phyloP scores from a whole-genome alignment of 202 grass and related monocot species.

The Bolboschoenoplectus hybrid region DNA sequence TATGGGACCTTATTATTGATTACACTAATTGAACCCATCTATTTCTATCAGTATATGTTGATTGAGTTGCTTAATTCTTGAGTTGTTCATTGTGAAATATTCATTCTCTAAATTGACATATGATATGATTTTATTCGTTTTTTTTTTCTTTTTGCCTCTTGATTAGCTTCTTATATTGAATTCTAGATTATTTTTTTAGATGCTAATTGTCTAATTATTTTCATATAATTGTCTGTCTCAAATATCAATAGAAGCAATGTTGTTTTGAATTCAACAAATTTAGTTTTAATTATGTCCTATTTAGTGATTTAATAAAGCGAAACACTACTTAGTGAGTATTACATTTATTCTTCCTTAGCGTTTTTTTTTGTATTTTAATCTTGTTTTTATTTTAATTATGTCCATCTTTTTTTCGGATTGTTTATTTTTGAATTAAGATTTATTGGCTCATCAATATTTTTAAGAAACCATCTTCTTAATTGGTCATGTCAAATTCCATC shows the following conservation, averaged over 20 bases:
- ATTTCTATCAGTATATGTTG: no score
- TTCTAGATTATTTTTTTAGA: neutral
- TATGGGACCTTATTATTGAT: neutral
- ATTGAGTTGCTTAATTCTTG: neutral
- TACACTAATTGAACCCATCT: neutral
- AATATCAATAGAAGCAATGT: neutral
- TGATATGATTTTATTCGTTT: neutral
- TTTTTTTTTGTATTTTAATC: neutral
- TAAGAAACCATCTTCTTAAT: no score
- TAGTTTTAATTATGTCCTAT: neutral
- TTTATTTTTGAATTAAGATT: no score
- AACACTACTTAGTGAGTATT: no score
- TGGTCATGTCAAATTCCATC: no score
- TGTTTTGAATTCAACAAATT: neutral
- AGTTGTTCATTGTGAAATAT: neutral
- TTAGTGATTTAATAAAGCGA: no score
- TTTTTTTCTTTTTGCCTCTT: no score
- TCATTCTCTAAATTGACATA: neutral
- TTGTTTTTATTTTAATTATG: neutral
- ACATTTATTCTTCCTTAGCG: no score
- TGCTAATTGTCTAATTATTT: neutral
- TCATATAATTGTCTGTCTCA: neutral
- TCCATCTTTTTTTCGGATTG: neutral
- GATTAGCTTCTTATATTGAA: neutral
- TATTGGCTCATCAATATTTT: no score